Base-by-base conservation (phyloP, 2,329 filamentous ascomycete genomes). In the Diatrype stigma region DNA sequence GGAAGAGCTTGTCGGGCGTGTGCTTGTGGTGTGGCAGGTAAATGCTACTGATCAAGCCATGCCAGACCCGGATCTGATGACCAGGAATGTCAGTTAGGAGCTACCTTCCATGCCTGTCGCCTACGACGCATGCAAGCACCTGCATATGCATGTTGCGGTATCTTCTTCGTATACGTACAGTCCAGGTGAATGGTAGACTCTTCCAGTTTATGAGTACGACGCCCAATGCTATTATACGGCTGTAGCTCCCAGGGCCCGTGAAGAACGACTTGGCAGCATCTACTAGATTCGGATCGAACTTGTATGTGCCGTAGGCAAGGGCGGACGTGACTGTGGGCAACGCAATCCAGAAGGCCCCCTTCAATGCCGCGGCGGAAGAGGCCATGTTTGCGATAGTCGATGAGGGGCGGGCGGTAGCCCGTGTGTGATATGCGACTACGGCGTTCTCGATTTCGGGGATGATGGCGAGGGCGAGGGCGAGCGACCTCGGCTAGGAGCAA, bases 101-200 rank as follows among this genome's bases (percentile, higher is more conserved):
- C 40, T 46, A 19, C 45, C 26, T 30, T 30, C 26, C 5, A 34
- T 12, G 28, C n/a, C 3, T 28, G 26, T 14, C n/a, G 2, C 1
- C 17, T 40, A 14, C 22, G 26, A 38, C 17, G 28, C 17, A 30
- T n/a, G 49, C n/a, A 26, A 34, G 12, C 14, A 37, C 8, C 17
- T 44, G 16, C 32, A 21, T 26, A 28, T 35, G 26, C 23, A 30
- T 19, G 48, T 22, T n/a, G 16, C 34, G 34, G 34, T 37, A 12
- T 6, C 16, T 23, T 45, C 8, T n/a, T n/a, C n/a, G n/a, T n/a
- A n/a, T n/a, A 70, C 84, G 50, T 78, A 89, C 85, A 59, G 89
- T 90, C 89, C 89, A 93, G 10, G 82, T 80, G 40, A 89, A 77
- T 0, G 89, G 89, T 53, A 91, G 63, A 53, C 79, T 87, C 76